These are phyloP conservation scores for Testicularia cyperi DNA, from an alignment of 1,284 basidiomycete species.

Conservation along the genomic window DNA sequence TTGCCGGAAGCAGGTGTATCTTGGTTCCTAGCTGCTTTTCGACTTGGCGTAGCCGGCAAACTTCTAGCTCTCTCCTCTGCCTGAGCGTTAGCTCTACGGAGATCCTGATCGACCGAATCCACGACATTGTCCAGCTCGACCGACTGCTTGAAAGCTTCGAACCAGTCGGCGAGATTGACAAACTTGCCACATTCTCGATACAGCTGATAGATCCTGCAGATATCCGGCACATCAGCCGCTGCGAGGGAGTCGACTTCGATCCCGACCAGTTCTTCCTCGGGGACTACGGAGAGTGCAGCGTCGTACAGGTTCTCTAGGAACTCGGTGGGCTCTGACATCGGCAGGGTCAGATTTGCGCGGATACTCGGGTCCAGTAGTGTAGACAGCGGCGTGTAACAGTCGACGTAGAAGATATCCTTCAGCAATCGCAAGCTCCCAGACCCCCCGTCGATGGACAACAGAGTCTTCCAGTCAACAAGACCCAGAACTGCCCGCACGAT, in stretches of 20 bases:
- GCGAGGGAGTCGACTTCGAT: conserved; percentile 8
- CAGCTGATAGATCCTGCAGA: conserved; percentile 43
- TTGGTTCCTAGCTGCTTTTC: too few species aligned
- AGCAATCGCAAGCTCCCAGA: conserved; percentile 10
- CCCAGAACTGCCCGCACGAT: conserved; percentile 13
- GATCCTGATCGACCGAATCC: conserved; percentile 1
- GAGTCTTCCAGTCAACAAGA: conserved; percentile 18
- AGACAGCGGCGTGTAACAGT: conserved; percentile 19
- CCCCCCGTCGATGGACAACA: conserved; percentile 1
- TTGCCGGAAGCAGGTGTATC: too few species aligned
- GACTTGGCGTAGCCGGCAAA: too few species aligned
- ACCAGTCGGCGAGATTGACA: conserved; percentile 57
- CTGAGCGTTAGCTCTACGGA: too few species aligned
- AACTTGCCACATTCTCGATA: conserved; percentile 52
- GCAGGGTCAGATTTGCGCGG: conserved; percentile 14
- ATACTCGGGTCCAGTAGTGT: conserved; percentile 24
- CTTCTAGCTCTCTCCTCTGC: not conserved
- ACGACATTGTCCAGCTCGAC: conserved; percentile 17
- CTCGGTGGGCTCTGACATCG: conserved; percentile 15
- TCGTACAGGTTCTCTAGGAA: conserved; percentile 31
- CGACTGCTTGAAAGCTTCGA: conserved; percentile 46
- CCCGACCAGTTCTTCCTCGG: conserved; percentile 10
- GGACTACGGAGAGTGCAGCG: conserved; percentile 22
- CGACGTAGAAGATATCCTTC: conserved; percentile 24
- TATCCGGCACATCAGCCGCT: conserved; percentile 29